Evolutionary conservation across 768 basidiomycete genomes (phyloP).

Genomic region (Mycena rosella): DNA sequence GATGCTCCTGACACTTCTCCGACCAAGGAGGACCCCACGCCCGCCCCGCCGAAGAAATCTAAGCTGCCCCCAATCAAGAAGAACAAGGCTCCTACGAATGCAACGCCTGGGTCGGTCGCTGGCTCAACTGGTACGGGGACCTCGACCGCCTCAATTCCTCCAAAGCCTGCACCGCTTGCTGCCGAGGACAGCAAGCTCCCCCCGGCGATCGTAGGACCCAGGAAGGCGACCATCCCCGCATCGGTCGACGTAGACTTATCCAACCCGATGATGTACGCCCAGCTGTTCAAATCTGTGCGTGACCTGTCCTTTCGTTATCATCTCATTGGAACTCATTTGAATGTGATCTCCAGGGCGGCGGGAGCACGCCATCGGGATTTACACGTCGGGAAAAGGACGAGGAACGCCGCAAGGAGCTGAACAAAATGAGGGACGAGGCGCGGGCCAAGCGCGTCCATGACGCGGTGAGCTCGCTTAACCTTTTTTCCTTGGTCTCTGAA

Average conservation of each 20-base stretch:
- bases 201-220: constrained; percentile 41
- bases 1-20: constrained; percentile 46
- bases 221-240: constrained; percentile 58
- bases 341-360: constrained; percentile 50
- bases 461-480: constrained; percentile 55
- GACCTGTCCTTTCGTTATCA: not conserved
- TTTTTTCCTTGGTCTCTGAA: constrained; percentile 10
- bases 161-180: constrained; percentile 42
- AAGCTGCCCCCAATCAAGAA: constrained; percentile 81
- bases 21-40: constrained; percentile 48
- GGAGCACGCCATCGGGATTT: constrained; percentile 59
- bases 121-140: constrained; percentile 42
- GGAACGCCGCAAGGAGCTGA: constrained; percentile 75
- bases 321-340: not conserved
- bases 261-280: constrained; percentile 72
- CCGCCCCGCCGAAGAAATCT: constrained; percentile 62
- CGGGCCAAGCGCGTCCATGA: constrained; percentile 67
- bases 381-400: constrained; percentile 69
- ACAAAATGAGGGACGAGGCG: constrained; percentile 79
- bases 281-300: constrained; percentile 70
- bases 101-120: constrained; percentile 43
- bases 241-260: constrained; percentile 73
- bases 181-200: constrained; percentile 45
- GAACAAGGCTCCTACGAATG: constrained; percentile 55
- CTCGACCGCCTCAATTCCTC: constrained; percentile 17